Conservation (phyloP, 495 filamentous ascomycete genomes). For the Sabuloglossum arenarium region DNA sequence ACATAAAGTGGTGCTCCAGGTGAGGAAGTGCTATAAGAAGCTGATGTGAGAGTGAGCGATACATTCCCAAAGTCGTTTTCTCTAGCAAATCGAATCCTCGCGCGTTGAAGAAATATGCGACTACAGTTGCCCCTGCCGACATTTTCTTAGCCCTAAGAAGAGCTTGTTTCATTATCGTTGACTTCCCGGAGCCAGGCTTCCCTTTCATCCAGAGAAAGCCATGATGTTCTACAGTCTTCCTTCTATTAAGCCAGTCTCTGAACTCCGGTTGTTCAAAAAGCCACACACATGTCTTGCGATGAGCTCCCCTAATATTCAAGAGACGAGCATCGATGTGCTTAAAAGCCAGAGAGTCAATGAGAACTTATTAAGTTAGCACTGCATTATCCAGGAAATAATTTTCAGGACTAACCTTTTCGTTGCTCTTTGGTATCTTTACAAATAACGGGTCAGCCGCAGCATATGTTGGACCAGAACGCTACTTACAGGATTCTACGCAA, state of each 20-base stretch:
- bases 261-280: conserved; percentile 22
- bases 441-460: too few species aligned
- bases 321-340: conserved; percentile 20
- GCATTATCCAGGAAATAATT: too few species aligned
- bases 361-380: too few species aligned
- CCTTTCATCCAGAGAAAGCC: conserved; percentile 38
- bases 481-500: too few species aligned
- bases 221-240: conserved; percentile 18
- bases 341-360: conserved; percentile 19
- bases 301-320: conserved; percentile 17
- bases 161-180: conserved; percentile 28
- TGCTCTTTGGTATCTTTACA: conserved; percentile 12
- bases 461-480: too few species aligned
- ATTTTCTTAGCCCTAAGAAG: conserved; percentile 10
- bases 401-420: conserved; percentile 7
- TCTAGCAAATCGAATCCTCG: conserved; percentile 26
- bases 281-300: conserved; percentile 28
- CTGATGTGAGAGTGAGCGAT: conserved; percentile 26
- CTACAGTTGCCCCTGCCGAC: conserved; percentile 8
- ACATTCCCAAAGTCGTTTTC: conserved; percentile 31
- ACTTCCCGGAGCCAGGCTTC: conserved; percentile 35
- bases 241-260: conserved; percentile 22
- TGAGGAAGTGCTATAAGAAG: conserved; percentile 13
- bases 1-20: conserved; percentile 10
- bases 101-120: conserved; percentile 33